Percentiles rank a stretch among this genome's conserved stretches.
Conservation (phyloP, 805 yeast genomes). For the Wickerhamia fluorescens region DNA sequence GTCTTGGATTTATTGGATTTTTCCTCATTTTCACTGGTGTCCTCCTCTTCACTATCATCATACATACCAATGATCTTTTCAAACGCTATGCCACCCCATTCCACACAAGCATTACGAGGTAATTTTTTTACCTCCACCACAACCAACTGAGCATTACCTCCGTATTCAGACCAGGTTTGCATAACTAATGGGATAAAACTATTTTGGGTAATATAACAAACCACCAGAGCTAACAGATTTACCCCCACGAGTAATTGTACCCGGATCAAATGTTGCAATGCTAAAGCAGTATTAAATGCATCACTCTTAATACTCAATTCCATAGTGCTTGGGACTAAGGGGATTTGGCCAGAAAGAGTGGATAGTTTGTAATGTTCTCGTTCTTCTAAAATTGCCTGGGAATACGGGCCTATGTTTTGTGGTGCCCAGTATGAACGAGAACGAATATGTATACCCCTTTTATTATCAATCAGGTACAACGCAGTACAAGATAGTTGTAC, state of each 20-base stretch:
- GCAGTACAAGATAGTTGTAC: constrained; percentile 60
- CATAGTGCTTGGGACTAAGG: constrained; percentile 71
- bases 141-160: constrained; percentile 25
- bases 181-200: constrained; percentile 22
- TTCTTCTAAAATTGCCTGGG: constrained; percentile 63
- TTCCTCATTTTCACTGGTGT: constrained; percentile 22
- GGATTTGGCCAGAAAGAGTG: constrained; percentile 84
- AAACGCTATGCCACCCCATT: constrained; percentile 66
- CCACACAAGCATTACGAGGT: constrained; percentile 60
- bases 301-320: constrained; percentile 21
- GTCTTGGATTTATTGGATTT: too few species aligned
- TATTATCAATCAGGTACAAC: constrained; percentile 23
- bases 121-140: constrained; percentile 50
- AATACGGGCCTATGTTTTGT: constrained; percentile 95
- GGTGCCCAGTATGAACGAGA: constrained; percentile 98
- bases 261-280: constrained; percentile 69
- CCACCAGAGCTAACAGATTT: constrained; percentile 36
- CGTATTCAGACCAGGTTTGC: constrained; percentile 42
- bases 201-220: constrained; percentile 47
- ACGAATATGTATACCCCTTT: constrained; percentile 80
- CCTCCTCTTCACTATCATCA: constrained; percentile 32
- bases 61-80: constrained; percentile 29
- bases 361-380: constrained; percentile 37
- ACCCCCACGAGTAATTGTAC: constrained; percentile 52
- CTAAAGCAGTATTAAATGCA: constrained; percentile 37